These are phyloP conservation scores for Suillus lakei DNA, from an alignment of 768 basidiomycete species.

Conservation along the genomic window DNA sequence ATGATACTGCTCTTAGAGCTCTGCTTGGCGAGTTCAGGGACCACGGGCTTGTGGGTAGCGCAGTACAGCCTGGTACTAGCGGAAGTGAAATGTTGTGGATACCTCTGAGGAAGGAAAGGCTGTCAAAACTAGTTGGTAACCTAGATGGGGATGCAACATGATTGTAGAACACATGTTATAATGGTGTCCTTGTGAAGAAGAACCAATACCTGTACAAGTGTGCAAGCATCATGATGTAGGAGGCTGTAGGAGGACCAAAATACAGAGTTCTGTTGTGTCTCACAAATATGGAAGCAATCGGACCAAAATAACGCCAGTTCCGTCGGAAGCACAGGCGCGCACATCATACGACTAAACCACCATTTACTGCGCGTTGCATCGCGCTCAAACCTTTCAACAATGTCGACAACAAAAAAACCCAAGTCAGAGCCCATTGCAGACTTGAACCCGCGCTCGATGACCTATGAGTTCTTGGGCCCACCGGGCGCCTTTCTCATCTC, in stretches of 20 bases:
- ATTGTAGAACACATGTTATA: background rate
- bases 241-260: background rate
- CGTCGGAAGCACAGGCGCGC: background rate
- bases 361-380: background rate
- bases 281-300: constrained; percentile 6
- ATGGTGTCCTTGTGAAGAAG: background rate
- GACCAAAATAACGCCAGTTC: background rate
- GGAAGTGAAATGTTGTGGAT: constrained; percentile 82
- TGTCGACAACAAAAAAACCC: constrained; percentile 19
- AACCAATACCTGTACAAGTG: background rate
- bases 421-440: constrained; percentile 17
- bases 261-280: too few species aligned
- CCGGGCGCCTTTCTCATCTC: constrained; percentile 75
- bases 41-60: constrained; percentile 78
- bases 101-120: constrained; percentile 77
- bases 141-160: constrained; percentile 20
- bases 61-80: constrained; percentile 45
- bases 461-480: constrained; percentile 86
- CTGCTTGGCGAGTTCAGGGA: constrained; percentile 91
- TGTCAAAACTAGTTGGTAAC: constrained; percentile 50
- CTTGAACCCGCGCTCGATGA: constrained; percentile 71
- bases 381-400: constrained; percentile 13
- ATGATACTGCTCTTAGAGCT: constrained; percentile 81
- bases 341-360: background rate
- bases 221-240: background rate